Evolutionary conservation across 164 flowering plant species (phyloP), one percentile per base, ranked within the genome.

Genomic region (Umbilicus rupestris): DNA sequence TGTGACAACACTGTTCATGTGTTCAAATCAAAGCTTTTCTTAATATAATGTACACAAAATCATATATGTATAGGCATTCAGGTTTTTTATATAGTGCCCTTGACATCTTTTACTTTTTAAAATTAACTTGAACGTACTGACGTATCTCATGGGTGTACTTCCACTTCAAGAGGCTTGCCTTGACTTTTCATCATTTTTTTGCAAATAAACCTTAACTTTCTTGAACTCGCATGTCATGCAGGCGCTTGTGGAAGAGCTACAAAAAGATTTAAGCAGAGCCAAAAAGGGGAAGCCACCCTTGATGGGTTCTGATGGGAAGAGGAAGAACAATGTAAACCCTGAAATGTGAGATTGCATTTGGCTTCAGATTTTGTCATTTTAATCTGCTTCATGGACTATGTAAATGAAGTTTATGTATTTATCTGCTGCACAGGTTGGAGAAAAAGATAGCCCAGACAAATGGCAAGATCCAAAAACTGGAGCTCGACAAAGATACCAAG

Each of bases 201-300:
- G 3, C 22, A 50, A 20, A 45, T 28, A 17, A 22, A 7, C 29
- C 52, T 22, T 19, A 35, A 44, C 6, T 45, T n/a, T 65, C 55
- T 14, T 44, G 22, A 5, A 26, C 60, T 35, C 33, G 45, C 31
- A 49, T 16, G 33, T 66, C 22, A 16, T 68, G 64, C 73, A 95
- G 99, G 76, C 52, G 39, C 64, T 69, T 39, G 30, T 88, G 70
- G 85, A 86, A 62, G 96, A 77, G 62, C 79, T 95, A 65, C 70
- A 84, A 73, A 73, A 58, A 39, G 97, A 95, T 79, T 73, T 92
- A 78, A 79, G 74, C 26, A 79, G 96, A 70, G 92, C 98, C 39
- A 92, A 82, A 74, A 92, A 87, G 82, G 97, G 99, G 66, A 90
- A 88, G 78, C 88, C 97, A n/a, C 97, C 94, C 15, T 46, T 85